Base-by-base conservation (phyloP, 768 basidiomycete species). In the Tylopilus felleus region DNA sequence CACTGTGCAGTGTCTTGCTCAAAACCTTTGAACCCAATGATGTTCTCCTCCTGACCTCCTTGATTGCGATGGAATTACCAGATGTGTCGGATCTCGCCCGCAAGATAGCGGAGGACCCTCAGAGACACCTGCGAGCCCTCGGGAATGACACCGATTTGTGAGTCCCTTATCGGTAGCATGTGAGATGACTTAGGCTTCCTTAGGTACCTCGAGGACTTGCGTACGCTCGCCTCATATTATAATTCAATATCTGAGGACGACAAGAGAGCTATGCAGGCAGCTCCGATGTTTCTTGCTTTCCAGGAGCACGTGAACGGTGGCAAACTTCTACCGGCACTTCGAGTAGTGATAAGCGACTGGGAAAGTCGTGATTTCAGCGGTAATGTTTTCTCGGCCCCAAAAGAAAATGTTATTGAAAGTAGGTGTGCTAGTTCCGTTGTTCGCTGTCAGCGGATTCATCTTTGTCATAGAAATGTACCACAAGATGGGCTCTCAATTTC, bases 121-220 rank as follows among this genome's bases (percentile, higher is more conserved):
- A 23, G 36, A 31, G 4, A 38, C 62, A 60, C 17, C 33, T 58
- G 13, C 14, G 19, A 33, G 48, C 19, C 14, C 36, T 53, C 5
- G 23, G 42, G 10, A 27, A 47, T 7, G 14, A 51, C 6, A 42
- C 19, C 12, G 2, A 47, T 4, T 21, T 47, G 60, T 60, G 31
- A 52, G 60, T 47, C 19, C 21, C 16, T 40, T 6, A 0, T 22
- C 8, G 29, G 25, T 12, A 47, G 16, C 17, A 23, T 22, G 16
- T 16, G 31, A 21, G 40, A 27, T 49, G 27, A 40, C 60, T 58
- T n/a, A 60, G 2, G 5, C 9, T 31, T 16, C 14, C 1, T 16
- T 31, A 60, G 60, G 27, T 60, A 60, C 22, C 47, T 43, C 16
- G 60, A 50, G 19, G 60, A 60, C 28, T 27, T 60, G 54, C 47